Percentiles rank a stretch among this genome's conserved stretches.
These are phyloP conservation scores for Phylloporus sp. DNA, from an alignment of 768 basidiomycete species.

Conservation along the genomic window DNA sequence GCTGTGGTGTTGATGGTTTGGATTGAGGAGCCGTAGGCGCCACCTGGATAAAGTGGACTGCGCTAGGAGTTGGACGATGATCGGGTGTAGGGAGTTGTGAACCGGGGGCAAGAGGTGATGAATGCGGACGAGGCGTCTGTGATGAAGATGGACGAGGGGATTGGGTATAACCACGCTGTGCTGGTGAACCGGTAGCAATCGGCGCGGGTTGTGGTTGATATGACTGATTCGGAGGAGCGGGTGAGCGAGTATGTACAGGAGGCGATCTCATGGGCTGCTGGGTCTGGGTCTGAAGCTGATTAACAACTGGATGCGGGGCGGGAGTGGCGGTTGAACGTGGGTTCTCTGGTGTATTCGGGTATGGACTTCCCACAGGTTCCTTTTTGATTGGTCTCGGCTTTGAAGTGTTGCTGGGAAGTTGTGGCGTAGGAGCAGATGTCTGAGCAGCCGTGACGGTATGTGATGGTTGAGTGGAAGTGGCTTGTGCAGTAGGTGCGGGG, in stretches of 20 bases:
- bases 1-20: conserved; percentile 31
- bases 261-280: conserved; percentile 28
- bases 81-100: conserved; percentile 27
- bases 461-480: conserved; percentile 34
- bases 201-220: conserved; percentile 25
- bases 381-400: conserved; percentile 28
- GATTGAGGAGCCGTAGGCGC: conserved; percentile 19
- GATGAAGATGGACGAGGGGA: conserved; percentile 34
- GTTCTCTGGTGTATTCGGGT: conserved; percentile 27
- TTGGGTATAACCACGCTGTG: conserved; percentile 33
- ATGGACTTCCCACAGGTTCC: conserved; percentile 26
- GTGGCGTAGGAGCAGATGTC: conserved; percentile 27
- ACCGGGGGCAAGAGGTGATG: conserved; percentile 28
- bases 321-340: conserved; percentile 30
- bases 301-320: conserved; percentile 30
- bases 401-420: conserved; percentile 23
- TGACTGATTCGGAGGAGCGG: conserved; percentile 15
- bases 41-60: conserved; percentile 27
- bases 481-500: conserved; percentile 28
- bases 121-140: conserved; percentile 27
- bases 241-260: conserved; percentile 27
- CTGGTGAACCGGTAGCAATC: conserved; percentile 26
- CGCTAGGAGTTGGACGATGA: conserved; percentile 20
- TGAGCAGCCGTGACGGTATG: conserved; percentile 28
- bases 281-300: conserved; percentile 31